Evolutionary conservation across 768 basidiomycete species (phyloP).

Genomic region (Leccinum boreale): DNA sequence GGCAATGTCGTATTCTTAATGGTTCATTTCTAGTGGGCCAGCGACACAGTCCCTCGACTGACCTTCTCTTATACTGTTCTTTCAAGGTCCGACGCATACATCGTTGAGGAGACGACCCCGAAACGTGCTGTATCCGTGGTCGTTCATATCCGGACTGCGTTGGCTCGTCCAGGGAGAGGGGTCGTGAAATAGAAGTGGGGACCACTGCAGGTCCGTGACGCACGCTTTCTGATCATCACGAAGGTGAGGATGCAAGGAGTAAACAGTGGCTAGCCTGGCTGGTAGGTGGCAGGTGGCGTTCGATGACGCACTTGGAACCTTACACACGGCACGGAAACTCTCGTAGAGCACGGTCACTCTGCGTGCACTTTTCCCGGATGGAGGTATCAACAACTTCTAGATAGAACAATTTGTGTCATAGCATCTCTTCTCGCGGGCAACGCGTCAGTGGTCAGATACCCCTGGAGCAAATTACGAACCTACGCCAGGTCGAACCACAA

Average conservation of each 20-base stretch:
- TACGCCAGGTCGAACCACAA: conserved; percentile 9
- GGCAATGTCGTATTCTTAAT: conserved; percentile 15
- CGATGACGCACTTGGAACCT: not conserved
- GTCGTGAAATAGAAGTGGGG: conserved; percentile 17
- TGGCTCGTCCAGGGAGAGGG: conserved; percentile 2
- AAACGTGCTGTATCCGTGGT: conserved; percentile 17
- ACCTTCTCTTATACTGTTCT: conserved; percentile 23
- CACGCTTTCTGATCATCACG: conserved; percentile 10
- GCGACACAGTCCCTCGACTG: not conserved
- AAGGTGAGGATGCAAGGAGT: not conserved
- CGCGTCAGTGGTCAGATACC: conserved; percentile 4
- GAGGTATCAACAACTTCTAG: conserved; percentile 17
- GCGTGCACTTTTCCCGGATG: not conserved
- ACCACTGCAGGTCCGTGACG: not conserved
- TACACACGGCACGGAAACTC: not conserved
- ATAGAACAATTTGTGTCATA: conserved; percentile 9
- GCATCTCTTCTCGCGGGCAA: conserved; percentile 5
- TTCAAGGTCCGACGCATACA: conserved; percentile 21
- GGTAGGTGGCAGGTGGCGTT: not conserved
- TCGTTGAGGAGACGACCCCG: conserved; percentile 19
- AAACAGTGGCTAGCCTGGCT: too few relatives aligned
- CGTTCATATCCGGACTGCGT: conserved; percentile 23
- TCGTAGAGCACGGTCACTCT: not conserved
- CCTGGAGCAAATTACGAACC: conserved; percentile 18
- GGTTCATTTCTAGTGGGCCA: conserved; percentile 30